Percentiles rank a stretch among this genome's conserved stretches.
Conservation (phyloP, 805 yeast genomes). For the Metschnikowia gruessii region DNA sequence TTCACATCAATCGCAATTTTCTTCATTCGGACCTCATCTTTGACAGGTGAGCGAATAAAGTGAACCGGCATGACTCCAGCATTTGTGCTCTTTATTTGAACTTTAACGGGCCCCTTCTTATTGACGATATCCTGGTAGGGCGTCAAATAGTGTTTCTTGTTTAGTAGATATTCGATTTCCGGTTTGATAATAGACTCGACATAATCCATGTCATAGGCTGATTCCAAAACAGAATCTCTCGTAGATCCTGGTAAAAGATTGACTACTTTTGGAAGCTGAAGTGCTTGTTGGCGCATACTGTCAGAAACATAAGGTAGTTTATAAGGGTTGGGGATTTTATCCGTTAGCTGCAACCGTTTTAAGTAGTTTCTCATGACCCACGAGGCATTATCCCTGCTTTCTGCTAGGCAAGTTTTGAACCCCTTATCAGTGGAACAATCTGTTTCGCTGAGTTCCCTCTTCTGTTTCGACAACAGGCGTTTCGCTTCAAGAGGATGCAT, state of each 20-base stretch:
- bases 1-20: slow-evolving; percentile 33
- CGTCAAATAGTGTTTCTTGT: slow-evolving; percentile 25
- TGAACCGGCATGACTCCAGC: slow-evolving; percentile 34
- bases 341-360: slow-evolving; percentile 26
- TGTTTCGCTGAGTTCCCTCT: background rate
- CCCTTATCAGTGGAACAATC: slow-evolving; percentile 11
- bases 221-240: slow-evolving; percentile 17
- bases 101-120: slow-evolving; percentile 37
- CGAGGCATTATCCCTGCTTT: slow-evolving; percentile 17
- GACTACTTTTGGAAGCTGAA: slow-evolving; percentile 11
- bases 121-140: slow-evolving; percentile 23
- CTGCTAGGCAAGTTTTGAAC: slow-evolving; percentile 14
- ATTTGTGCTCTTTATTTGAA: slow-evolving; percentile 27
- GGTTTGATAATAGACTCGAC: slow-evolving; percentile 34
- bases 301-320: slow-evolving; percentile 29
- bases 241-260: slow-evolving; percentile 27
- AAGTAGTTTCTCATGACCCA: slow-evolving; percentile 28
- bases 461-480: slow-evolving; percentile 10
- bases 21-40: slow-evolving; percentile 20
- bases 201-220: slow-evolving; percentile 33
- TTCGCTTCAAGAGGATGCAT: slow-evolving; percentile 13
- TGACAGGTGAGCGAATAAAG: slow-evolving; percentile 27
- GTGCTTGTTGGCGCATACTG: slow-evolving; percentile 10
- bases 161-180: slow-evolving; percentile 33
- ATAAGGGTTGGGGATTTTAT: slow-evolving; percentile 32